Conservation (phyloP, 192 early-diverging fungal species). For the Gorgonomyces haynaldii region DNA sequence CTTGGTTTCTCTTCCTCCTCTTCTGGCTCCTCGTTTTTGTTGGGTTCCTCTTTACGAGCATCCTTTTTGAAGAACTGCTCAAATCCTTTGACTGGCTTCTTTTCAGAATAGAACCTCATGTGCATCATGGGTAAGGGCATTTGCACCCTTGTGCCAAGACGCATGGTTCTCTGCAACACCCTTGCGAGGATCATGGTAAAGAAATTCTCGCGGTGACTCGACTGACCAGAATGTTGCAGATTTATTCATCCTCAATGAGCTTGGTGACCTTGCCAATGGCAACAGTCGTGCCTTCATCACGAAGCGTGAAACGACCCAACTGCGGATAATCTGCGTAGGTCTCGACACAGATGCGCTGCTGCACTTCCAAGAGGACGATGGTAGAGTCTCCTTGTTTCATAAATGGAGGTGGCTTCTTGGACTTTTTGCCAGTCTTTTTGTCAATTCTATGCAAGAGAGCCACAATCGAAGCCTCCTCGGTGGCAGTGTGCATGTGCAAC, state of each 20-base stretch:
- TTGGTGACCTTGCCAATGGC: conserved; percentile 93
- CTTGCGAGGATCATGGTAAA: too few species aligned
- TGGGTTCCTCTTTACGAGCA: conserved; percentile 1
- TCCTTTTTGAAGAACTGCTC: conserved; percentile 4
- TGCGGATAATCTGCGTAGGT: conserved; percentile 76
- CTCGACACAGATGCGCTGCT: conserved; percentile 74
- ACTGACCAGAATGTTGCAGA: too few species aligned
- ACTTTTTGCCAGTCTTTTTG: conserved; percentile 81
- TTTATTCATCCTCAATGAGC: conserved; percentile 40
- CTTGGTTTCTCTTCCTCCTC: conserved; percentile 10
- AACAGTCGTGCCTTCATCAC: conserved; percentile 88
- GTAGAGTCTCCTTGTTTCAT: conserved; percentile 84
- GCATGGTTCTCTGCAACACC: too few species aligned
- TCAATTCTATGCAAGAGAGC: conserved; percentile 83
- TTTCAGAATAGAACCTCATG: too few species aligned
- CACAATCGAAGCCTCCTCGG: conserved; percentile 78
- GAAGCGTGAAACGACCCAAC: conserved; percentile 94
- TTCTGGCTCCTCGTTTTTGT: conserved; percentile 1
- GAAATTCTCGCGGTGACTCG: too few species aligned
- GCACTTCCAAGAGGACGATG: conserved; percentile 74
- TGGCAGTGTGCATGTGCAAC: conserved; percentile 77
- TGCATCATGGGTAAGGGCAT: too few species aligned
- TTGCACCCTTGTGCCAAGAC: too few species aligned
- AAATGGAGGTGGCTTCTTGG: conserved; percentile 82
- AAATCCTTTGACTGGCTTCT: too few species aligned